Base-by-base conservation (phyloP, 176 grass and related monocot species). In the Aegilops longissima region DNA sequence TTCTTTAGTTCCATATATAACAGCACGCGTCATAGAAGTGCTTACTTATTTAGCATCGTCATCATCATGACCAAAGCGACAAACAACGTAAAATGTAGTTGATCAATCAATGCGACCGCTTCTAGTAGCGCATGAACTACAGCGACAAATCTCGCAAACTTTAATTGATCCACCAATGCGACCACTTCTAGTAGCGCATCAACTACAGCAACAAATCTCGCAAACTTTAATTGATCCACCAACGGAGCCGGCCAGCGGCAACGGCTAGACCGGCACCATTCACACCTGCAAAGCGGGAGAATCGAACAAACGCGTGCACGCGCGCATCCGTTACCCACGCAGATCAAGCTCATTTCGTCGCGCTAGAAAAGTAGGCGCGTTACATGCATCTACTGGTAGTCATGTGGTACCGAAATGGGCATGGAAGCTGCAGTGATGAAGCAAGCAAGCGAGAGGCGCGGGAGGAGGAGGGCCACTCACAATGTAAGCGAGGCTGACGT, bases 401-500 rank as follows among this genome's bases (percentile, higher is more conserved):
- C 78, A 64, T 76, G 3, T 30, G 49, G 3, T 30, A 30, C 11
- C 23, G 47, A 62, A 77, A 61, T 3, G 66, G 64, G 66, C 23
- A 66, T 44, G 8, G 7, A 3, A 73, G 12, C 13, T 6, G 31
- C 70, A 12, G 12, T 3, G 35, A 18, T 54, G 12, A 2, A 73
- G 70, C 39, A 4, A 45, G 27, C 64, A 34, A 35, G 7, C 56
- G 6, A 11, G 61, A 5, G 51, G 51, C 0, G 16, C 18, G 66
- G 30, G 23, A 39, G 12, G 18, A 20, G 69, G n/a, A 23, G 70
- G 3, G 34, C 21, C 70, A 82, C 97, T 96, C 89, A 99, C 97
- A 85, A 99, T 96, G 90, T 99, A 99, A 80, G 94, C 94, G 80
- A 94, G 93, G 29, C 90, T 67, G 40, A 93, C 68, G 87, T 99